Conservation (phyloP, 2,329 filamentous ascomycete species). For the Colletotrichum sp. region DNA sequence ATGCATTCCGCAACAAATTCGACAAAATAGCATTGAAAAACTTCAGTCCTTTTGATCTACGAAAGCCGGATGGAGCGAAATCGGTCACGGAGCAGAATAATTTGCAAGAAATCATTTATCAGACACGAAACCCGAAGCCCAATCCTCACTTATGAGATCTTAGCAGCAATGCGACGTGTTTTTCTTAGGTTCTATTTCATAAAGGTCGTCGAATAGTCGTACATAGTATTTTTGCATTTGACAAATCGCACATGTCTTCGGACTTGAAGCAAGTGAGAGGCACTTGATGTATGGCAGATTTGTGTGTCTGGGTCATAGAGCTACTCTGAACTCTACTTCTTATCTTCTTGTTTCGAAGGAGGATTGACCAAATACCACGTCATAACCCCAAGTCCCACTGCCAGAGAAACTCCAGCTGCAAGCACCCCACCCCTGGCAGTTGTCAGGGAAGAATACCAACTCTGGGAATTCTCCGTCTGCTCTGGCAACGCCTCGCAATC, state of each 20-base stretch:
- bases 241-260: not conserved
- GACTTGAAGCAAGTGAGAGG: not conserved
- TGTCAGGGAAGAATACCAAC: not conserved
- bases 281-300: not conserved
- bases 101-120: constrained; percentile 3
- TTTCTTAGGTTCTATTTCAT: not conserved
- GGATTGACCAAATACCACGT: not conserved
- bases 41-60: not conserved
- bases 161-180: not conserved
- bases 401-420: not conserved
- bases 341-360: not conserved
- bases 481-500: not conserved
- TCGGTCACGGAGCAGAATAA: constrained; percentile 2
- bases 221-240: not conserved
- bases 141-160: not conserved
- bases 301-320: not conserved
- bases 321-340: not conserved
- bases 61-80: not conserved
- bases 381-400: not conserved
- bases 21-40: not conserved
- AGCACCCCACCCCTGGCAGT: not conserved
- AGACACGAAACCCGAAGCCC: not conserved
- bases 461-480: not conserved
- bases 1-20: not conserved
- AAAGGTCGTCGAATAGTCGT: not conserved